Conservation (phyloP, 768 basidiomycete species). For the Xanthoconium purpureum region DNA sequence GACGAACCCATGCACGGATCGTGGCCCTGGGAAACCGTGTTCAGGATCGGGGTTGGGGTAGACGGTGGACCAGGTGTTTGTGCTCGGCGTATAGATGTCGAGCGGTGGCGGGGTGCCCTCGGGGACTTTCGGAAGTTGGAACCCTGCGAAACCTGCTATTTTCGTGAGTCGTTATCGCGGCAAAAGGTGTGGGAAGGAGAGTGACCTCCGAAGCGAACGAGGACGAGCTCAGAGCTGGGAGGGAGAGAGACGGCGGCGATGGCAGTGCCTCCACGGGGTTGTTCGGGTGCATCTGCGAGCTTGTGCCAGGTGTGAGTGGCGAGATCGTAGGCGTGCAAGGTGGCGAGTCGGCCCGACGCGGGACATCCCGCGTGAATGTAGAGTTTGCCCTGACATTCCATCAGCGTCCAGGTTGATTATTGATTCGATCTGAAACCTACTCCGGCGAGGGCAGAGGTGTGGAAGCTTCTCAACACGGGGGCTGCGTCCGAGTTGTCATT, state of each 20-base stretch:
- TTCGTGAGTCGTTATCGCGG: too few species aligned
- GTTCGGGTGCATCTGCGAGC: constrained; percentile 37
- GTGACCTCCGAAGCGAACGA: constrained; percentile 39
- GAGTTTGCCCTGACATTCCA: neutral
- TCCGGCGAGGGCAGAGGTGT: constrained; percentile 28
- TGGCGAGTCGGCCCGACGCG: constrained; percentile 31
- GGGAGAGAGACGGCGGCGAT: constrained; percentile 28
- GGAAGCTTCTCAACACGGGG: constrained; percentile 37
- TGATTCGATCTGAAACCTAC: constrained; percentile 18
- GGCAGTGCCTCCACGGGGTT: constrained; percentile 41
- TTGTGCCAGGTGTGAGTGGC: constrained; percentile 27
- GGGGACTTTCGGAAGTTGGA: constrained; percentile 31
- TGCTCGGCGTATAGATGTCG: constrained; percentile 34
- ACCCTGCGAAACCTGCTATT: constrained; percentile 33
- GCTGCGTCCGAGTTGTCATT: constrained; percentile 29
- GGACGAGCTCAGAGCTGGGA: constrained; percentile 17
- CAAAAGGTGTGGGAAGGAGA: too few species aligned
- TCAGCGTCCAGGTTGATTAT: too few species aligned
- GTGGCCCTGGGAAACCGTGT: constrained; percentile 31
- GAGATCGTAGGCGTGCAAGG: constrained; percentile 28
- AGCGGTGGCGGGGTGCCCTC: constrained; percentile 20
- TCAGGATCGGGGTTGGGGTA: constrained; percentile 24
- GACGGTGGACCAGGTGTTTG: constrained; percentile 22
- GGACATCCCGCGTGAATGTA: constrained; percentile 45
- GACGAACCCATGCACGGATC: constrained; percentile 36